Base-by-base conservation (phyloP, 2,329 filamentous ascomycete genomes). In the Orbilia quercus region DNA sequence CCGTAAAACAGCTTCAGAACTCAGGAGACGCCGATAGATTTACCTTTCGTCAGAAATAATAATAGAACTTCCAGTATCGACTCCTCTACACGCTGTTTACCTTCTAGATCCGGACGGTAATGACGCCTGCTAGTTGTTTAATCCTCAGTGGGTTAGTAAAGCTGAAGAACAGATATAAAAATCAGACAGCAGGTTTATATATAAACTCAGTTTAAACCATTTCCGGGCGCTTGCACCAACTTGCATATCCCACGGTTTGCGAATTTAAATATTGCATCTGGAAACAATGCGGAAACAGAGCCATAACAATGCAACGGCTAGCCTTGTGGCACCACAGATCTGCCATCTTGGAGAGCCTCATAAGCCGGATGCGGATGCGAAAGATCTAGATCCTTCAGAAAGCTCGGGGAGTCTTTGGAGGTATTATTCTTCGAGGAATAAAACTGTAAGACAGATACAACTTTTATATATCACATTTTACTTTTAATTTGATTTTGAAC, bases 251-350 rank as follows among this genome's bases (percentile, higher is more conserved):
- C 48, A 53, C n/a, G n/a, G n/a, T n/a, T n/a, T n/a, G n/a, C n/a
- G n/a, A n/a, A n/a, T n/a, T n/a, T n/a, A n/a, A n/a, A n/a, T n/a
- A n/a, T n/a, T n/a, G n/a, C n/a, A 7, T 23, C 23, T 12, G 25
- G 28, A n/a, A 48, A 55, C 16, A 28, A 72, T 72, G 67, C 45
- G 59, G 54, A 72, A 72, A 64, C 51, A 59, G 48, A 36, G 40
- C 22, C 44, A 50, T n/a, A 53, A 59, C n/a, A 44, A 48, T 40
- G 59, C 38, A 25, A 51, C 53, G 23, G 50, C 45, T 18, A 58
- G 25, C 40, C 53, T 45, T 25, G 59, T 40, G 47, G 59, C 34
- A 31, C 51, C 53, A 31, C 51, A 47, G 23, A 34, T 5, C 36
- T 12, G 50, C 16, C 38, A 38, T 31, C 25, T 22, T 36, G 31